Base-by-base conservation (phyloP, 2,329 filamentous ascomycete species). In the Escovopsis sp. region DNA sequence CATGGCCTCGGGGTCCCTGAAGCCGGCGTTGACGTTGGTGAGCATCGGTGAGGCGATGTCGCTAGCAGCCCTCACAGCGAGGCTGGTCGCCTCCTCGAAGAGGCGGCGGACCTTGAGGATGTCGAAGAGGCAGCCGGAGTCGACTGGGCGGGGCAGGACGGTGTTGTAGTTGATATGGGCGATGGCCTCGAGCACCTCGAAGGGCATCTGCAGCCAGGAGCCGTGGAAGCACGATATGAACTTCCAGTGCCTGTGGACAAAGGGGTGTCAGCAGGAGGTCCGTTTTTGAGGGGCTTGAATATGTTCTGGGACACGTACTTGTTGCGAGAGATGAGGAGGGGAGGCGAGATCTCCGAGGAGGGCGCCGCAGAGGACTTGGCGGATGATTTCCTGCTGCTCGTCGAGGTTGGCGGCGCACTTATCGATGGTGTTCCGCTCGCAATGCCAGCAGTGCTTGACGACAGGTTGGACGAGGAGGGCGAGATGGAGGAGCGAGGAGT, bases 221-320 rank as follows among this genome's bases (percentile, higher is more conserved):
- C 85, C 85, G 56, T 88, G 80, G 55, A 85, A 91, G 26, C 80
- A 82, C 19, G 83, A 87, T 45, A 91, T 87, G 59, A 86, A 85
- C 49, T 79, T 75, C 85, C 84, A 89, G 64, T 89, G 83, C n/a
- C n/a, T n/a, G n/a, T n/a, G n/a, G n/a, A n/a, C n/a, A n/a, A n/a
- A n/a, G n/a, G n/a, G n/a, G n/a, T n/a, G n/a, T n/a, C n/a, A n/a
- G n/a, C 15, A 23, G 10, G 6, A 7, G 23, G 4, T 10, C 15
- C 11, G 15, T 15, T 36, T 15, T 12, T 8, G 18, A 36, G 15
- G 5, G 9, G 10, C 9, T 23, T 37, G 5, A 15, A n/a, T 6
- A 37, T 26, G 18, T 15, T 11, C 15, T 34, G 28, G 18, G 26
- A 44, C 40, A 72, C 72, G 57, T 70, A 81, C 77, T 82, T 82